phyloP scores from a whole-genome alignment of 305 asterid genomes.

The Solanum hybrid region DNA sequence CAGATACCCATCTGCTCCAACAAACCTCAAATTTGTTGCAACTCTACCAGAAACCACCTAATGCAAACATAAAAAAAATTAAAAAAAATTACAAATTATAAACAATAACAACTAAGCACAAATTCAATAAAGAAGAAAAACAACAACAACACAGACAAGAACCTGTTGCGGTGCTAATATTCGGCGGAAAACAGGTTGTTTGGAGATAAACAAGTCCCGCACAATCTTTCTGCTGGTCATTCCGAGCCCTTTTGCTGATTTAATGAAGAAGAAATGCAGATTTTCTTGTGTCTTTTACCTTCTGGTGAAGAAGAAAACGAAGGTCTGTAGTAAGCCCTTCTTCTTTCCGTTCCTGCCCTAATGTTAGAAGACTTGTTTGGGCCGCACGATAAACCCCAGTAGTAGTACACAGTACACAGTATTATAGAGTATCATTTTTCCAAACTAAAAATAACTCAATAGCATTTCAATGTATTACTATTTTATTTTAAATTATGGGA shows the following conservation, averaged over 20 bases:
- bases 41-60: slow-evolving; percentile 28
- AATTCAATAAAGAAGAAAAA: neutral
- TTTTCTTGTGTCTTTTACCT: neutral
- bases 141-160: neutral
- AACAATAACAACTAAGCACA: neutral
- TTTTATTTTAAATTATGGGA: neutral
- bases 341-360: neutral
- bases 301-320: neutral
- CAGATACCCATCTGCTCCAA: slow-evolving; percentile 22
- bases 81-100: too few species aligned
- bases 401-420: neutral
- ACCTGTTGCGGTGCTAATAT: slow-evolving; percentile 47
- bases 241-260: neutral
- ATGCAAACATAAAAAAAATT: slow-evolving; percentile 4
- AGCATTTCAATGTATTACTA: neutral
- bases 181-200: slow-evolving; percentile 29
- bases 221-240: slow-evolving; percentile 71
- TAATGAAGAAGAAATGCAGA: neutral
- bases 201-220: slow-evolving; percentile 51
- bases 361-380: neutral
- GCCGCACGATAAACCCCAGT: neutral
- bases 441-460: neutral
- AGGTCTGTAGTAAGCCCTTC: neutral
- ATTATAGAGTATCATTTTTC: neutral
- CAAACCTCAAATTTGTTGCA: slow-evolving; percentile 22